phyloP scores from a whole-genome alignment of 2,329 filamentous ascomycete genomes.

The Colletotrichum sp. region DNA sequence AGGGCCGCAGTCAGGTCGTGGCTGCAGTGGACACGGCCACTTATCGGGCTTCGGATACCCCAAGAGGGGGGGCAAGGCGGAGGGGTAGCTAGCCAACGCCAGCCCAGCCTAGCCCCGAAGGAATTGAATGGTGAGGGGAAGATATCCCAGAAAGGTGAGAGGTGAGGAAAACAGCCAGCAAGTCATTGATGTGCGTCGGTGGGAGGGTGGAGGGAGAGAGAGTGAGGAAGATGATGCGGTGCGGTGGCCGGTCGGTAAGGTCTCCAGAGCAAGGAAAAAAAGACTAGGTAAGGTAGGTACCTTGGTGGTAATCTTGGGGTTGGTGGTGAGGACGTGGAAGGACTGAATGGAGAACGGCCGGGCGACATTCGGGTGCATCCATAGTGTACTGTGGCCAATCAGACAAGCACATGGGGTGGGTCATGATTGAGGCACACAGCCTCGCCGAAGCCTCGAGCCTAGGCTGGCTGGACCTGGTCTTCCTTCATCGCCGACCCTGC shows the following conservation, averaged over 20 bases:
- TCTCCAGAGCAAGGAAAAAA: neutral
- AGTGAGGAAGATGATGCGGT: neutral
- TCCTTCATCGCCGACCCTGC: neutral
- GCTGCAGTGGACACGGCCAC: slow-evolving; percentile 16
- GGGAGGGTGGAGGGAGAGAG: neutral
- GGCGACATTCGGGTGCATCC: neutral
- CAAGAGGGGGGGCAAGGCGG: slow-evolving; percentile 6
- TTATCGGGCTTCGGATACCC: neutral
- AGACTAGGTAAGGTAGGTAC: neutral
- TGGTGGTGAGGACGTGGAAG: neutral
- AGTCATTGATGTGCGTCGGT: neutral
- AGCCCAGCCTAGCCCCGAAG: neutral
- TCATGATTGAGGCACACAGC: neutral
- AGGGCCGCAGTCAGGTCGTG: neutral
- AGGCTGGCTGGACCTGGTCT: neutral
- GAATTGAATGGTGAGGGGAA: neutral
- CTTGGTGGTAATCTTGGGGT: neutral
- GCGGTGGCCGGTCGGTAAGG: neutral
- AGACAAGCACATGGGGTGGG: neutral
- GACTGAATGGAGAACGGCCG: neutral
- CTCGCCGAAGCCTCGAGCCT: neutral
- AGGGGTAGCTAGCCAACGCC: neutral
- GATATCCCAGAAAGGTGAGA: neutral
- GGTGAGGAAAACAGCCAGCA: neutral
- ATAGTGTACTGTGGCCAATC: neutral